Evolutionary conservation across 73 alveolate species (phyloP).

Genomic region (Uronychia setigera): DNA sequence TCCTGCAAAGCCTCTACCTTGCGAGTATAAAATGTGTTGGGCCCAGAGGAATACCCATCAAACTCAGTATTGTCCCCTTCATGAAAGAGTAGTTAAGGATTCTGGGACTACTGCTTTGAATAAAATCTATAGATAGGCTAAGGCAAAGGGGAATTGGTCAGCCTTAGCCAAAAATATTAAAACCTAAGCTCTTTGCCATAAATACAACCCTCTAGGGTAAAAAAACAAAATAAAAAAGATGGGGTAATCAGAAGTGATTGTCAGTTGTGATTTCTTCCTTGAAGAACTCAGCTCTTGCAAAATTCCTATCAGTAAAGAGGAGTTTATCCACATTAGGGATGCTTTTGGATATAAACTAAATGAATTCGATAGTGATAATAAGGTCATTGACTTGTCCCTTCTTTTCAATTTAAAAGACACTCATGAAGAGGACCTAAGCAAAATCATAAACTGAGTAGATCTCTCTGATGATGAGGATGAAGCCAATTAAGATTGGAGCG

Average conservation of each 20-base stretch:
- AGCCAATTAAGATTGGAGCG: constrained; percentile 13
- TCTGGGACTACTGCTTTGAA: constrained; percentile 15
- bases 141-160: background rate
- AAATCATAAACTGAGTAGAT: constrained; percentile 7
- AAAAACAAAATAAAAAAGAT: no score
- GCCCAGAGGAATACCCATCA: constrained; percentile 32
- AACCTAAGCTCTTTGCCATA: no score
- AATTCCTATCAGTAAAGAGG: background rate
- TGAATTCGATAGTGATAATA: background rate
- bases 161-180: background rate
- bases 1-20: constrained; percentile 29
- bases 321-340: background rate
- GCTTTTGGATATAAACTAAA: background rate
- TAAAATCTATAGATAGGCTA: constrained; percentile 11
- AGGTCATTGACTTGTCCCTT: background rate
- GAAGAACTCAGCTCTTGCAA: constrained; percentile 11
- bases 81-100: background rate
- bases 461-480: constrained; percentile 22
- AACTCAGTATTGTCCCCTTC: constrained; percentile 15
- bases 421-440: background rate
- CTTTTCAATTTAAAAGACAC: background rate
- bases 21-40: constrained; percentile 27
- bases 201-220: no score
- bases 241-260: no score
- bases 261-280: no score